Base-by-base conservation (phyloP, 176 grass and related monocot genomes). In the Hordeum marinum region DNA sequence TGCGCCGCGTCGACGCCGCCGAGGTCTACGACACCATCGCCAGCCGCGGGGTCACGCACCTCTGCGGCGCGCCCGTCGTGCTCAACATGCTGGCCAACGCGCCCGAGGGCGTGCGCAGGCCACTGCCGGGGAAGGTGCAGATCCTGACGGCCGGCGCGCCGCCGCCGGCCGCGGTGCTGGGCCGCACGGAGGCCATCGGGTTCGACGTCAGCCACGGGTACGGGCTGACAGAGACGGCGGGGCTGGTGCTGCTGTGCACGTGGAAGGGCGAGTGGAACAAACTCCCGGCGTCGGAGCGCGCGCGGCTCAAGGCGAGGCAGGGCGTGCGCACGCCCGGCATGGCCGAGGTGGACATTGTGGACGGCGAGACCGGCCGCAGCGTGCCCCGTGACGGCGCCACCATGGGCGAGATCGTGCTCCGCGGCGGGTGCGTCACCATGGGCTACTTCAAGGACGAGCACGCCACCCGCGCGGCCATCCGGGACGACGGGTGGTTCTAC, bases 71-170 rank as follows among this genome's bases (percentile, higher is more conserved):
- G 31, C 95, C 95, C 7, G 91, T 98, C 42, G 91, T 98, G 42
- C 87, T 98, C 50, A 93, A 91, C 93, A 98, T 98, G 89, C 89
- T 98, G 13, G 92, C 90, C 25, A 95, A 98, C 86, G 90, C 93
- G 1, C 85, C 89, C 0, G 82, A 82, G 7, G 24, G 25, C 45
- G 82, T 50, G 64, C 86, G 83, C 1, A 84, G 66, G 68, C 88
- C 90, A 18, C 92, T 91, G 3, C 86, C 82, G 1, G 85, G 84
- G 0, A 79, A 32, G 25, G 95, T 98, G 31, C 77, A 62, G 3
- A 76, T 98, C 72, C 80, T 93, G 32, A 95, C 95, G 0, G 92
- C 95, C 14, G 95, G 92, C 34, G 92, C 95, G 13, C 91, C 95
- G 15, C 92, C 95, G 11, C 92, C 95, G 1, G 82, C 95, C 0